A percentile compares a stretch with the other conserved stretches of the same genome.
Evolutionary conservation across 2,329 filamentous ascomycete genomes (phyloP).

Genomic region (Fusarium pseudonygamai): DNA sequence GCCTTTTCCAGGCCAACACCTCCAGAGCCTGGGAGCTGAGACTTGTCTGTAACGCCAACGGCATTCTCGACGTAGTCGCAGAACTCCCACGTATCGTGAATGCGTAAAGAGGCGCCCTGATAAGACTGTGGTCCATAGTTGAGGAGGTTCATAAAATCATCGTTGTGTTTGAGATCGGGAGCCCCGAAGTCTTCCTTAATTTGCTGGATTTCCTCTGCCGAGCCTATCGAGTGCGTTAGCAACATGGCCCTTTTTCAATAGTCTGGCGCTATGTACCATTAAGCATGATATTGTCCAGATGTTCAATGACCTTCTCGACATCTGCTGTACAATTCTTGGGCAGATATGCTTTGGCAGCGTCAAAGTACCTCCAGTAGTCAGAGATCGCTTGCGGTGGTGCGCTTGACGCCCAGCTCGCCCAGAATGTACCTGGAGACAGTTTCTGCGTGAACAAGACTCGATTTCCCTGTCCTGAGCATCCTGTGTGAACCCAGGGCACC

Average conservation of each 20-base stretch:
- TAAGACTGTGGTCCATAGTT: neutral
- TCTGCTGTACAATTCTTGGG: constrained; percentile 3
- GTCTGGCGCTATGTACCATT: neutral
- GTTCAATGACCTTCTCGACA: neutral
- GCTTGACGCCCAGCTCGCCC: neutral
- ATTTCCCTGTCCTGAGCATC: neutral
- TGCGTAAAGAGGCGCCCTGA: neutral
- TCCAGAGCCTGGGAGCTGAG: neutral
- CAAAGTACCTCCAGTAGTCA: constrained; percentile 3
- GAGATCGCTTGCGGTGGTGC: neutral
- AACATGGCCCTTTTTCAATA: neutral
- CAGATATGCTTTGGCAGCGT: neutral
- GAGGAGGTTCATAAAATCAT: constrained; percentile 1
- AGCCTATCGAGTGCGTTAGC: neutral
- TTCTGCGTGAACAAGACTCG: constrained; percentile 2
- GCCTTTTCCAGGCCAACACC: neutral
- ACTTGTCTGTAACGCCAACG: neutral
- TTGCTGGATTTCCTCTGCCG: neutral
- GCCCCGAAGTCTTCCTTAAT: neutral
- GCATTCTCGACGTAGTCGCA: constrained; percentile 7
- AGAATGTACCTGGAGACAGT: neutral
- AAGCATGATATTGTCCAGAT: neutral
- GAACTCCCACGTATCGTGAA: neutral
- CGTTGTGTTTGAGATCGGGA: neutral
- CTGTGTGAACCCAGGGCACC: constrained; percentile 2